Base-by-base conservation (phyloP, 208 protist genomes). In the Acanthamoeba lenticulata region DNA sequence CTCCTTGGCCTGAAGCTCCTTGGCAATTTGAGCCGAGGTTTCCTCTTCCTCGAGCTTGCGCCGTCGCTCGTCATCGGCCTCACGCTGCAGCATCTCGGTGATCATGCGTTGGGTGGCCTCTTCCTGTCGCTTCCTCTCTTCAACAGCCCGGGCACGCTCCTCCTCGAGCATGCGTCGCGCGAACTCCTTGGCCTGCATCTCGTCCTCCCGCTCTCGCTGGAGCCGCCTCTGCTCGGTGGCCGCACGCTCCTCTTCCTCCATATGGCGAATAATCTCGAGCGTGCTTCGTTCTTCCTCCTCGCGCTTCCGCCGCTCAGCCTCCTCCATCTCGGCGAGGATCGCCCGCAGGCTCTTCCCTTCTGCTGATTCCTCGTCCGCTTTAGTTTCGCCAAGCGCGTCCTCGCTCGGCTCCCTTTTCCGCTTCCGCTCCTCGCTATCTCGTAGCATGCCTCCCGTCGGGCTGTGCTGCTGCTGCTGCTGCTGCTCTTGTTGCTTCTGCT, bases 1-100 rank as follows among this genome's bases (percentile, higher is more conserved):
- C 57, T 91, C 85, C 36, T 91, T 69, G 38, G 47, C 85, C 52
- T 91, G 85, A 24, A 91, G 85, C 47, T 72, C 55, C 52, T 91
- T 29, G 34, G 85, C 85, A 21, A 91, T 69, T 15, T 42, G 85
- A 9, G 57, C 47, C 4, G 85, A 91, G 11, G 47, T 69, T 27
- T 60, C 85, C 85, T 91, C 85, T 4, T 62, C 85, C 17, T 65
- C 57, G 36, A 27, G 47, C 52, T 67, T 29, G 17, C 36, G 9
- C 1, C 34, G 24, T 42, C 15, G 21, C 34, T 91, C 85, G 36
- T 91, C 55, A 24, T 91, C 85, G 32, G 38, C 38, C n/a, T 91
- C 85, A 7, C 17, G 52, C 19, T 27, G 32, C 85, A 91, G 85
- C 57, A 91, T 91, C 11, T 91, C 85, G 11, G 62, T 49, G 47